These are phyloP conservation scores for Ceratobasidium sp. DNA, from an alignment of 1,284 basidiomycete genomes.

Conservation along the genomic window DNA sequence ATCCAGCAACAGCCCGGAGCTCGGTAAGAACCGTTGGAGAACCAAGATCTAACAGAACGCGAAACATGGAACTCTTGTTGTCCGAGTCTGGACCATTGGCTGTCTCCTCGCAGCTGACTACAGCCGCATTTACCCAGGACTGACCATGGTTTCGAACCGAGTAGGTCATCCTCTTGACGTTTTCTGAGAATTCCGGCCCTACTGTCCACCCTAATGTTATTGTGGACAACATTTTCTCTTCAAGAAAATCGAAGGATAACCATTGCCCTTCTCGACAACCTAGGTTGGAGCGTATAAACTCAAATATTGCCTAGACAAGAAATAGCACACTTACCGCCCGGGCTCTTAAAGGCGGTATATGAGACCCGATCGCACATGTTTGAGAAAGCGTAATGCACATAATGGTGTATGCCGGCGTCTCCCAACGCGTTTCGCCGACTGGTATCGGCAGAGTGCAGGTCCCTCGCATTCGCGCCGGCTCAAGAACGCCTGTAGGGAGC, in stretches of 20 bases:
- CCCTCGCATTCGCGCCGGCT: background rate
- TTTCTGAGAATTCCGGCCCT: background rate
- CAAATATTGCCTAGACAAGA: background rate
- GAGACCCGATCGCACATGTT: slow-evolving; percentile 4
- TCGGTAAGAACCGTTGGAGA: background rate
- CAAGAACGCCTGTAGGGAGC: slow-evolving; percentile 5
- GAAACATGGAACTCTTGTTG: background rate
- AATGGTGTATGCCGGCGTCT: background rate
- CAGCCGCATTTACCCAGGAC: background rate
- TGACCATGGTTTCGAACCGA: background rate
- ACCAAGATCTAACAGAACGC: background rate
- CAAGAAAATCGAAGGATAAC: slow-evolving; percentile 21
- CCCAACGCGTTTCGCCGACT: background rate
- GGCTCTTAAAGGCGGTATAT: slow-evolving; percentile 7
- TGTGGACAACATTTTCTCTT: background rate
- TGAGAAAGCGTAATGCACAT: background rate
- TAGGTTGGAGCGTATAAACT: background rate
- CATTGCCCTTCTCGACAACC: slow-evolving; percentile 28
- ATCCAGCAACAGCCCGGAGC: background rate
- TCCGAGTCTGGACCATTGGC: background rate
- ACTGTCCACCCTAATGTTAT: background rate
- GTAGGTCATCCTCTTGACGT: slow-evolving; percentile 1
- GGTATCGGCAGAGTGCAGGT: slow-evolving; percentile 4
- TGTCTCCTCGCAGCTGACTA: background rate
- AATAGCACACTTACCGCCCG: background rate